Base-by-base conservation (phyloP, 1,284 basidiomycete species). In the Trichosporon sp. region DNA sequence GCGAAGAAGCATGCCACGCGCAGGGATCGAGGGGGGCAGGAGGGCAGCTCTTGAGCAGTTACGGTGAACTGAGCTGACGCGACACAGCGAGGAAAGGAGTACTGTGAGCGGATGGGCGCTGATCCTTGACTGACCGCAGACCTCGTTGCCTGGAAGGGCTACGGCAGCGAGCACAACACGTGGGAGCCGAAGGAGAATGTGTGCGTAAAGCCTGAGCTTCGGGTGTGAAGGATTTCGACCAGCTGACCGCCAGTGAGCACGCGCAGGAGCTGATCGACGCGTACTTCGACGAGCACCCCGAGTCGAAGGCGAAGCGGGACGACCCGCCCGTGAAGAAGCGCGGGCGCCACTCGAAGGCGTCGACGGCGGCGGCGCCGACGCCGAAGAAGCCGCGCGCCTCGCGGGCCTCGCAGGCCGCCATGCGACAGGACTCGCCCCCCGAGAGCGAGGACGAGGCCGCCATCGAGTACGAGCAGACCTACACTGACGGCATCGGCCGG, bases 101-200 rank as follows among this genome's bases (percentile, higher is more conserved):
- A 35, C 23, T 76, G 73, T 74, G 53, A 62, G 73, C 65, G 18
- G 13, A 27, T 18, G 27, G 18, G 5, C 3, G 51, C 42, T 2
- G 2, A 27, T 21, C 18, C 7, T 35, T n/a, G 29, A 23, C 68
- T 70, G n/a, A 70, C 31, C 8, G 6, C 62, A 82, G 81, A 80
- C 66, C 76, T 80, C n/a, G 81, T 83, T 8, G 72, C 78, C 2
- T 83, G 82, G 82, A 82, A 80, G 66, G 80, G 80, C 1, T 83
- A 83, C 65, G 81, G 80, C 31, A 74, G 80, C 0, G 81, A 80
- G 68, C 78, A 81, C 71, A 80, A 82, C 70, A 80, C 81, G 8
- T 83, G 81, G 81, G 81, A 82, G 62, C 77, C 79, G 0, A 72
- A 80, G 65, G 75, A 72, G 21, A 77, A 83, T 68, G 76, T 83